Conservation (phyloP, 345 rosid species). For the Gynandropsis gynandra region DNA sequence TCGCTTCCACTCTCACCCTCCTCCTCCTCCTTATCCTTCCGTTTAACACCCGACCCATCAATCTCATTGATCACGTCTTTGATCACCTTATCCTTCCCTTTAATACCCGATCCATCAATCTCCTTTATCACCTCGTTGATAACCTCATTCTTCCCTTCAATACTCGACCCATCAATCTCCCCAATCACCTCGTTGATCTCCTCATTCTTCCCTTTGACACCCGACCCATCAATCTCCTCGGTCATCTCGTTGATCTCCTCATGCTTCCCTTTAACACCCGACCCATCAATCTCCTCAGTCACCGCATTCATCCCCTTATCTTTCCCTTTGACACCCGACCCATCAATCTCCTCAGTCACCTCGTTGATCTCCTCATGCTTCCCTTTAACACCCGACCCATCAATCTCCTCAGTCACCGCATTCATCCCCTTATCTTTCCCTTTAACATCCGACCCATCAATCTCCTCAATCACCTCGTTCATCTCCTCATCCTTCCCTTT, state of each 20-base stretch:
- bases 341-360: no score
- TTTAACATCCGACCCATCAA: no score
- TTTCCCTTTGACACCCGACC: no score
- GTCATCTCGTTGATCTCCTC: constrained; percentile 19
- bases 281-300: not conserved
- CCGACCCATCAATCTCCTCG: constrained; percentile 11
- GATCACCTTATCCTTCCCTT: not conserved
- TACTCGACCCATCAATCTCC: constrained; percentile 12
- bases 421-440: no score
- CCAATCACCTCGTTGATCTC: constrained; percentile 13
- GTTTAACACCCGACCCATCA: constrained; percentile 33
- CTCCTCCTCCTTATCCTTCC: constrained; percentile 19
- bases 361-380: no score
- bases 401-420: no score
- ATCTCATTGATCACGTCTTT: constrained; percentile 26
- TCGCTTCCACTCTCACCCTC: no score
- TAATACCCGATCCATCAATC: constrained; percentile 11
- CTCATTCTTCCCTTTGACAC: not conserved
- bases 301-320: no score
- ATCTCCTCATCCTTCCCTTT: no score
- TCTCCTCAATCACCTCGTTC: no score
- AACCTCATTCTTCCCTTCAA: not conserved
- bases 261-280: not conserved
- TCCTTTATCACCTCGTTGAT: constrained; percentile 13
- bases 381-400: no score